Percentiles rank a stretch among this genome's conserved stretches.
phyloP scores from a whole-genome alignment of 2,329 filamentous ascomycete genomes.

The Botrytis medusae region DNA sequence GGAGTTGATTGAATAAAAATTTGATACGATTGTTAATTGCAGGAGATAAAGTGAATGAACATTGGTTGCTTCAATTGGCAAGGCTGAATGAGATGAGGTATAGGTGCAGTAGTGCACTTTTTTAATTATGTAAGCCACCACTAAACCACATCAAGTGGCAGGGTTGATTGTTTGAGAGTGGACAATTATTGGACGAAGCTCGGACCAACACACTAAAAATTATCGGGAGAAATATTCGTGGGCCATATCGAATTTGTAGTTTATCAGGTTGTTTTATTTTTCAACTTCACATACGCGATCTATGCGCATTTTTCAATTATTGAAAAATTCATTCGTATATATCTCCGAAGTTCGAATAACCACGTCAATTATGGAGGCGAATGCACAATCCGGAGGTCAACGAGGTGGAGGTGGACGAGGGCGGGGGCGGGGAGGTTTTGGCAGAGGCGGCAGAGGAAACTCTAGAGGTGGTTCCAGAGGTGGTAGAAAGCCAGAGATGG shows the following conservation, averaged over 20 bases:
- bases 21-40: not conserved
- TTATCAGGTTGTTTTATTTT: not conserved
- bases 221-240: slow-evolving; percentile 11
- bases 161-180: not conserved
- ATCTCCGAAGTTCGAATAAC: slow-evolving; percentile 11
- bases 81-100: slow-evolving; percentile 1
- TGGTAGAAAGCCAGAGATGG: slow-evolving; percentile 64
- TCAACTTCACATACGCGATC: not conserved
- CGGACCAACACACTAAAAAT: slow-evolving; percentile 1
- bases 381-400: slow-evolving; percentile 24
- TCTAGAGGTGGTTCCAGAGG: slow-evolving; percentile 43
- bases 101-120: not conserved
- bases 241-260: not conserved
- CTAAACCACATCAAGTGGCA: not conserved
- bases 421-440: slow-evolving; percentile 27
- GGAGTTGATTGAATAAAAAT: not conserved
- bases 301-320: slow-evolving; percentile 7
- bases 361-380: slow-evolving; percentile 25
- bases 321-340: not conserved
- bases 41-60: not conserved
- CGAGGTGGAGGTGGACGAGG: slow-evolving; percentile 30
- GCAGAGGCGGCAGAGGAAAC: slow-evolving; percentile 44
- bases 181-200: slow-evolving; percentile 3
- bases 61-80: not conserved
- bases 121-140: not conserved